A percentile compares a stretch with the other conserved stretches of the same genome.
Evolutionary conservation across 257 asterid species (phyloP).

Genomic region (Solanum piurae): DNA sequence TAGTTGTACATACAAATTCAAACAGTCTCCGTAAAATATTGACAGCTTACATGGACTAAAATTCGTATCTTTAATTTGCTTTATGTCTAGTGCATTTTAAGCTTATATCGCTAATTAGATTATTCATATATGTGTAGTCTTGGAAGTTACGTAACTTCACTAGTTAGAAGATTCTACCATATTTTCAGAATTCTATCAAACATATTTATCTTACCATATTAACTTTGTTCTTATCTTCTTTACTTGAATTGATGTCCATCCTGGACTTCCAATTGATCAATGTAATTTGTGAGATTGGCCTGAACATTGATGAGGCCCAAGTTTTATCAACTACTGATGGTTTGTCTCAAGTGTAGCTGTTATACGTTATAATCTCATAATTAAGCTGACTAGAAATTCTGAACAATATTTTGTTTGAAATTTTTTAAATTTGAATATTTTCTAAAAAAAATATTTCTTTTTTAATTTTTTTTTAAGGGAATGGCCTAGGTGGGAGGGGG

Average conservation of each 20-base stretch:
- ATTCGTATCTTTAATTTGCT: neutral
- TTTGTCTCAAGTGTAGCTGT: too few species aligned
- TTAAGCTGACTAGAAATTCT: too few species aligned
- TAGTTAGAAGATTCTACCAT: neutral
- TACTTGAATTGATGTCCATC: neutral
- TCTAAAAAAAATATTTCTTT: too few species aligned
- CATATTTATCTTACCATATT: neutral
- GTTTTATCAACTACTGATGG: constrained; percentile 28
- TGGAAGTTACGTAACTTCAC: neutral
- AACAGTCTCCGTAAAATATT: neutral
- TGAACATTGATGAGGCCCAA: constrained; percentile 47
- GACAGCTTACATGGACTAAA: neutral
- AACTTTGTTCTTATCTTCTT: neutral
- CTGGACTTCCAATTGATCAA: constrained; percentile 26
- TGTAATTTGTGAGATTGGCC: constrained; percentile 35
- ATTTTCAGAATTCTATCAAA: neutral
- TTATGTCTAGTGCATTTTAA: neutral
- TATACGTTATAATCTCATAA: too few species aligned
- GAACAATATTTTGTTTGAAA: too few species aligned
- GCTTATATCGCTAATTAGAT: neutral
- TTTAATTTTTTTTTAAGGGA: too few species aligned
- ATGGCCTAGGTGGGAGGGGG: too few species aligned
- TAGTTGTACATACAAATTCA: neutral
- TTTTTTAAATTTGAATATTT: too few species aligned
- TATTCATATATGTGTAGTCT: neutral